Evolutionary conservation across 2,329 filamentous ascomycete species (phyloP), one percentile per base, ranked within the genome.

Genomic region (Exophiala sp.): DNA sequence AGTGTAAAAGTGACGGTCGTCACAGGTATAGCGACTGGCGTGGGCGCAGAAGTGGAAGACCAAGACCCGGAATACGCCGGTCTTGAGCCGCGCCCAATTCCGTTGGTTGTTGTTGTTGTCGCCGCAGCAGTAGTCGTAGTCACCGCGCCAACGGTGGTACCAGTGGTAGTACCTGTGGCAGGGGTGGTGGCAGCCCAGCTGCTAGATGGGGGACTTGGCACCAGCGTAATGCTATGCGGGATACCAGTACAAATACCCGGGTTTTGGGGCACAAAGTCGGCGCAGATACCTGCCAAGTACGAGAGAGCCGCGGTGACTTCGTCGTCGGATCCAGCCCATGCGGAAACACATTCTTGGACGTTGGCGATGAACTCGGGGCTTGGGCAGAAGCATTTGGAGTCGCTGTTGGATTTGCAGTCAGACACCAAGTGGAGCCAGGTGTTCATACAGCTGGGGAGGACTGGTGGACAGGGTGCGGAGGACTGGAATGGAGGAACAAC

Each of bases 261-360:
- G 47, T 59, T 59, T 68, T 81, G 65, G 12, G 80, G 77, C 34
- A 89, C 80, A 72, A 86, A 86, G 49, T 80, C 75, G 54, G 88
- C 90, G 76, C 92, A 97, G 74, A 97, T 89, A 70, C 91, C 91
- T 72, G 91, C 86, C 78, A 96, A 87, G 83, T 89, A 96, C 65
- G 82, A 81, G 55, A 94, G 80, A 57, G 90, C 89, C 64, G 84
- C 74, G 50, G 83, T 78, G 63, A 92, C 79, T 68, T 88, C 81
- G 42, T 81, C 76, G 57, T 85, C 80, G 55, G 80, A 79, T 55
- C 80, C 78, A 60, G 85, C 87, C 79, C 91, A 86, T 53, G 91
- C 82, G 66, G 86, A 83, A 64, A 97, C 79, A 75, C 92, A 97
- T 58, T 81, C 75, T 71, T 88, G 92, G 69, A 96, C 84, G 67